A percentile compares a stretch with the other conserved stretches of the same genome.
Evolutionary conservation across 2,329 filamentous ascomycete genomes (phyloP).

Genomic region (Colletotrichum viniferum): DNA sequence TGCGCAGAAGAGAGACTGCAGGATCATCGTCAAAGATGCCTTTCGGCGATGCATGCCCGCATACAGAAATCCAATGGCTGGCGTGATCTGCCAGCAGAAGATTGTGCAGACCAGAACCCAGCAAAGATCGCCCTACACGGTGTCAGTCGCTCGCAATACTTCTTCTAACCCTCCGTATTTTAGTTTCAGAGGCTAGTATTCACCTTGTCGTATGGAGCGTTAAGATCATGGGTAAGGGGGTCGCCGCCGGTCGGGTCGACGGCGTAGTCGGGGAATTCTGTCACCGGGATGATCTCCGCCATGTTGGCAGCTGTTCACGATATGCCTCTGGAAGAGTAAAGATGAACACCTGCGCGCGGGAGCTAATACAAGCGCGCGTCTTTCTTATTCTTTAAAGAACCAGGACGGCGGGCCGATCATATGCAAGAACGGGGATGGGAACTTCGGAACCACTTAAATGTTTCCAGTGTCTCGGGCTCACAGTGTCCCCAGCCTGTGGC

Average conservation of each 20-base stretch:
- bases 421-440: not conserved
- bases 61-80: slow-evolving; percentile 43
- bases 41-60: slow-evolving; percentile 42
- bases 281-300: slow-evolving; percentile 20
- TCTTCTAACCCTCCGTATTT: accelerated
- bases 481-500: not conserved
- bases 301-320: not conserved
- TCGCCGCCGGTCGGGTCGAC: slow-evolving; percentile 44
- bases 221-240: slow-evolving; percentile 47
- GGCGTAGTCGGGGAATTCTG: slow-evolving; percentile 47
- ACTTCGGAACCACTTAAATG: not conserved
- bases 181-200: not conserved
- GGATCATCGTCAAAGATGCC: slow-evolving; percentile 47
- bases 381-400: not conserved
- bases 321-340: not conserved
- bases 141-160: not conserved
- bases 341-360: not conserved
- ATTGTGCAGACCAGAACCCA: slow-evolving; percentile 44
- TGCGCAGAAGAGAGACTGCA: slow-evolving; percentile 51
- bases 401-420: not conserved
- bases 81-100: slow-evolving; percentile 42
- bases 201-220: slow-evolving; percentile 47
- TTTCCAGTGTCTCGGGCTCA: not conserved
- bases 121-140: slow-evolving; percentile 42
- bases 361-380: not conserved